These are phyloP conservation scores for Volutella citrinella DNA, from an alignment of 2,329 filamentous ascomycete genomes.

Conservation along the genomic window DNA sequence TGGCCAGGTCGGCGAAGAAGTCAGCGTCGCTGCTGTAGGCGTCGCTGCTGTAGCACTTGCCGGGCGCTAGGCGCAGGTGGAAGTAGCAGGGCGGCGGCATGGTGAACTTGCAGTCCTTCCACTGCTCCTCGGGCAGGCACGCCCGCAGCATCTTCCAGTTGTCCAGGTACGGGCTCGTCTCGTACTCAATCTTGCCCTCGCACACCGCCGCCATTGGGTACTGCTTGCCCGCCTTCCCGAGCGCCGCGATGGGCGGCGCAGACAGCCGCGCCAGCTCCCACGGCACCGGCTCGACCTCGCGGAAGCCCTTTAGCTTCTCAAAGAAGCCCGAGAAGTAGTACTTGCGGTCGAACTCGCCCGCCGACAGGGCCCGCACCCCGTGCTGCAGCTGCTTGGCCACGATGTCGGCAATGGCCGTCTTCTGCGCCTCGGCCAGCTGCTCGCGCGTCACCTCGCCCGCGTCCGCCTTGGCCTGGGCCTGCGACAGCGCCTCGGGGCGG, in stretches of 20 bases:
- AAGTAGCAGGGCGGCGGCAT: conserved; percentile 68
- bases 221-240: conserved; percentile 36
- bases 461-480: conserved; percentile 47
- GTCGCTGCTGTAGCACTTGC: conserved; percentile 49
- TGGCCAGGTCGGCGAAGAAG: conserved; percentile 56
- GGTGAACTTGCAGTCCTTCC: conserved; percentile 65
- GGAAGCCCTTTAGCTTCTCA: conserved; percentile 42
- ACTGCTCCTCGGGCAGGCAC: conserved; percentile 53
- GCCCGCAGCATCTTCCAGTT: conserved; percentile 38
- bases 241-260: conserved; percentile 37
- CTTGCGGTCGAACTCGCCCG: conserved; percentile 63
- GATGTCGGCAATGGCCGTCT: conserved; percentile 61
- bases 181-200: conserved; percentile 40
- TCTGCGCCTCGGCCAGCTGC: conserved; percentile 55
- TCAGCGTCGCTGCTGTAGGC: conserved; percentile 51
- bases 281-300: conserved; percentile 35
- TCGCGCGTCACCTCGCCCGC: conserved; percentile 38
- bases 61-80: conserved; percentile 51
- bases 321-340: conserved; percentile 50
- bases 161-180: conserved; percentile 40
- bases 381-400: conserved; percentile 63
- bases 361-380: conserved; percentile 61
- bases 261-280: conserved; percentile 36
- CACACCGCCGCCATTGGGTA: conserved; percentile 40
- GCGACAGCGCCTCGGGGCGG: conserved; percentile 59